Evolutionary conservation across 495 filamentous ascomycete genomes (phyloP).

Genomic region (Bacidia rubella): DNA sequence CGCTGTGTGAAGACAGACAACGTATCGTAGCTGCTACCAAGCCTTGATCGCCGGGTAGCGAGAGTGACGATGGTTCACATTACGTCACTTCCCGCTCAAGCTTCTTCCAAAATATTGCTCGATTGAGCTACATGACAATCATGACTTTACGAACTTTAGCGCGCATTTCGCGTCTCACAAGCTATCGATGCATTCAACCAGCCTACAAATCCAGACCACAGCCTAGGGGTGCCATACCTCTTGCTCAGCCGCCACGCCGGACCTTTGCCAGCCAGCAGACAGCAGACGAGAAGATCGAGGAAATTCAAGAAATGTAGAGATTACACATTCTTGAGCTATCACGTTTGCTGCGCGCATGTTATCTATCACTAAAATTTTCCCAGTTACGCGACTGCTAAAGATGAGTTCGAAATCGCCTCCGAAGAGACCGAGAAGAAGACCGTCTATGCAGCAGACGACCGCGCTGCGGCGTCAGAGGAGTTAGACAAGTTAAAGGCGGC

Average conservation of each 20-base stretch:
- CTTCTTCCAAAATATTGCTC: neutral
- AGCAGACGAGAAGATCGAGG: slow-evolving; percentile 30
- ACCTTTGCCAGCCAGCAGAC: slow-evolving; percentile 19
- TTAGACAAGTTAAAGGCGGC: slow-evolving; percentile 33
- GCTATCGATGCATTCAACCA: neutral
- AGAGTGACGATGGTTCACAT: neutral
- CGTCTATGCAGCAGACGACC: slow-evolving; percentile 38
- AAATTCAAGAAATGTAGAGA: slow-evolving; percentile 29
- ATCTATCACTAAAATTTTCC: no score
- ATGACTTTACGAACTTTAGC: slow-evolving; percentile 7
- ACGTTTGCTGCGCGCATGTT: no score
- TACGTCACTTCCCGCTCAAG: neutral
- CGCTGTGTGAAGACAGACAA: no score
- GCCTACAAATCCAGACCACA: neutral
- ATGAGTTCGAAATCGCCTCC: slow-evolving; percentile 43
- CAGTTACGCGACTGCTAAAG: slow-evolving; percentile 33
- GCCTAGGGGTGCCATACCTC: neutral
- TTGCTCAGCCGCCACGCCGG: slow-evolving; percentile 4
- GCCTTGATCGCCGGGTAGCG: slow-evolving; percentile 11
- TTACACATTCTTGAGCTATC: no score
- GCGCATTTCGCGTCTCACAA: neutral
- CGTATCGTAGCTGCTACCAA: no score
- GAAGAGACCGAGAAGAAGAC: slow-evolving; percentile 43
- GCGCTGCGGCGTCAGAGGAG: slow-evolving; percentile 38
- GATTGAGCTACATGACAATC: neutral